A percentile compares a stretch with the other conserved stretches of the same genome.
These are phyloP conservation scores for Trichoderma reesei DNA, from an alignment of 495 filamentous ascomycete species.

Conservation along the genomic window DNA sequence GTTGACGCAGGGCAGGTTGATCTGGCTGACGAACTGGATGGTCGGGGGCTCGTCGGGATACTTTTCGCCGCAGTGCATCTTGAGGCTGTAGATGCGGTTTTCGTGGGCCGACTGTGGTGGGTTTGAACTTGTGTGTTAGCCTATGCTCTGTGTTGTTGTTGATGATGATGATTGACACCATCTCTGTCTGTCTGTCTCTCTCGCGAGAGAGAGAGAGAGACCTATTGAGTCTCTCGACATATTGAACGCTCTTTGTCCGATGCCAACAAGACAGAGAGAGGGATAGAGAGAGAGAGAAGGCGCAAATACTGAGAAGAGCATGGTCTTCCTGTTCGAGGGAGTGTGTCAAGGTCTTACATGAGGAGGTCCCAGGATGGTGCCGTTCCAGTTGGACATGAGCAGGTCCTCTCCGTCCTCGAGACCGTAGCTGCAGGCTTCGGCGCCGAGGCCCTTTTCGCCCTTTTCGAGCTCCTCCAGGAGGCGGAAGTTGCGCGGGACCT, in stretches of 20 bases:
- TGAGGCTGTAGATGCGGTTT: slow-evolving; percentile 95
- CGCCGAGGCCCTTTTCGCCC: slow-evolving; percentile 93
- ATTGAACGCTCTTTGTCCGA: too few species aligned
- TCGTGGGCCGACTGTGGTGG: slow-evolving; percentile 77
- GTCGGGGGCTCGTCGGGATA: slow-evolving; percentile 85
- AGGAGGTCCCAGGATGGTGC: slow-evolving; percentile 91
- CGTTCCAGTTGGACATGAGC: slow-evolving; percentile 97
- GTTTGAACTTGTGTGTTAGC: background rate
- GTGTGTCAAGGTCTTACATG: slow-evolving; percentile 54
- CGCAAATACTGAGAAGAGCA: too few species aligned
- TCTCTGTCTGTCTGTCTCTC: too few species aligned
- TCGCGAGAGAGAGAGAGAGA: too few species aligned
- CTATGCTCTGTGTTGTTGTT: background rate
- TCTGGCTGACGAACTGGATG: slow-evolving; percentile 81
- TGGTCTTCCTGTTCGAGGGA: too few species aligned
- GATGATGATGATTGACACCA: too few species aligned
- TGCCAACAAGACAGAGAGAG: background rate
- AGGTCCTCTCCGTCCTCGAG: slow-evolving; percentile 91
- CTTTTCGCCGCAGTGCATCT: slow-evolving; percentile 86
- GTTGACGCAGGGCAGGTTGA: slow-evolving; percentile 93
- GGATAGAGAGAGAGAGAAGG: too few species aligned
- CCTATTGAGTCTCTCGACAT: too few species aligned
- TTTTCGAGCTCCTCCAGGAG: slow-evolving; percentile 97
- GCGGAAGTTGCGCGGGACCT: slow-evolving; percentile 89
- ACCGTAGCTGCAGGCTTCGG: slow-evolving; percentile 97